These are phyloP conservation scores for Alternaria sp. DNA, from an alignment of 2,329 filamentous ascomycete species.

Conservation along the genomic window DNA sequence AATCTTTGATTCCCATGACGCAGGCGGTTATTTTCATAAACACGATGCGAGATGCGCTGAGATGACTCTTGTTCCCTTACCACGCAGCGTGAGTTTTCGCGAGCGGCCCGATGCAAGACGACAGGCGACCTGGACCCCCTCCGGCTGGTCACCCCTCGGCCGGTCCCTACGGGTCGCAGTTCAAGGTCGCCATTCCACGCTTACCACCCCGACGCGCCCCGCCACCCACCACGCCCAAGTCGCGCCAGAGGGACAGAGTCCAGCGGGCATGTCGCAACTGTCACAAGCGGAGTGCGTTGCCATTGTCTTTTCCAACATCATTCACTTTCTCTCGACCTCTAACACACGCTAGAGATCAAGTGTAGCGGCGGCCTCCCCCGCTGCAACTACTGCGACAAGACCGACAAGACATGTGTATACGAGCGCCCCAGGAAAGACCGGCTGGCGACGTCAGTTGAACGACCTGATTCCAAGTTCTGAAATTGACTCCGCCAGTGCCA, in stretches of 20 bases:
- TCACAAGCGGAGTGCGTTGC: slow-evolving; percentile 21
- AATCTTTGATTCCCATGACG: slow-evolving; percentile 2
- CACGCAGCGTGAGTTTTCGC: not conserved
- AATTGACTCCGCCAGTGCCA: slow-evolving; percentile 13
- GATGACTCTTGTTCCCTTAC: slow-evolving; percentile 1
- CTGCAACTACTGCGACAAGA: slow-evolving; percentile 40
- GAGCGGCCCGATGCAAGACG: slow-evolving; percentile 11
- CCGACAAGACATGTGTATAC: slow-evolving; percentile 36
- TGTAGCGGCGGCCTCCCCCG: slow-evolving; percentile 40
- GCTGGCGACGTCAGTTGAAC: slow-evolving; percentile 28
- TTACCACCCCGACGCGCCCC: slow-evolving; percentile 8
- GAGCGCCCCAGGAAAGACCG: slow-evolving; percentile 36
- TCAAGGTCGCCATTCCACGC: slow-evolving; percentile 15
- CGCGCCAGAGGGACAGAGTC: slow-evolving; percentile 13
- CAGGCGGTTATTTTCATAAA: not conserved
- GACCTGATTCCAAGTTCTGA: not conserved
- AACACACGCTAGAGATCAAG: slow-evolving; percentile 36
- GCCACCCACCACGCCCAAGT: slow-evolving; percentile 4
- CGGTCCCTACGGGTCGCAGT: slow-evolving; percentile 1
- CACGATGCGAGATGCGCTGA: not conserved
- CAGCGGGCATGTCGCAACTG: slow-evolving; percentile 20
- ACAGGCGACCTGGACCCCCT: not conserved
- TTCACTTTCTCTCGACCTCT: not conserved
- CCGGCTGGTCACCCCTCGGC: not conserved
- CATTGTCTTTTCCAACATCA: not conserved